A percentile compares a stretch with the other conserved stretches of the same genome.
phyloP scores from a whole-genome alignment of 257 asterid species.

The Gynochthodes officinalis region DNA sequence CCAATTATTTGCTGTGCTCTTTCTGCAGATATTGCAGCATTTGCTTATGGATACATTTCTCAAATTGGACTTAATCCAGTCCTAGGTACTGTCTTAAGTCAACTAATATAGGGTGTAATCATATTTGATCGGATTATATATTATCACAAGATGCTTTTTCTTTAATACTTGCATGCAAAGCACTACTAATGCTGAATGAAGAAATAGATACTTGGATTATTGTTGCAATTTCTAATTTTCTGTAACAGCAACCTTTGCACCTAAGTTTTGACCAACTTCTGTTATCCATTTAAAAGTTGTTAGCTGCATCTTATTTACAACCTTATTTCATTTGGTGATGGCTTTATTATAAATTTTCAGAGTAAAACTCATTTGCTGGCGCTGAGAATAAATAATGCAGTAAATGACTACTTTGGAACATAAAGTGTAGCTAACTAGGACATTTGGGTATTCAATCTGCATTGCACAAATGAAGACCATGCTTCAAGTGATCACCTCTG shows the following conservation, averaged over 20 bases:
- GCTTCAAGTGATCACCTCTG: not conserved
- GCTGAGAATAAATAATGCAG: not conserved
- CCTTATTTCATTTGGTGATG: not conserved
- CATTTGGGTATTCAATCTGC: not conserved
- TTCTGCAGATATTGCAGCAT: constrained; percentile 86
- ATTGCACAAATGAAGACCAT: not conserved
- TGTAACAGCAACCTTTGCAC: not conserved
- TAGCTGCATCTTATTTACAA: too few species aligned
- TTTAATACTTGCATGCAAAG: not conserved
- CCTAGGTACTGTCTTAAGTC: constrained; percentile 47
- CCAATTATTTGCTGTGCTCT: constrained; percentile 88
- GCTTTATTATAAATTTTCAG: not conserved
- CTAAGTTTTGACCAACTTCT: not conserved
- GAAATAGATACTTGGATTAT: not conserved
- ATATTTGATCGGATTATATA: too few species aligned
- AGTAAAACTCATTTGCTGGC: not conserved
- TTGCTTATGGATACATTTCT: constrained; percentile 69
- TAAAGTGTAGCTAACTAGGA: not conserved
- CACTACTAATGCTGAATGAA: not conserved
- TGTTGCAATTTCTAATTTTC: not conserved
- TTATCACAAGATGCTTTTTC: not conserved
- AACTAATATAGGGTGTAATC: not conserved
- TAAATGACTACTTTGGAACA: not conserved
- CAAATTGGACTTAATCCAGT: constrained; percentile 68
- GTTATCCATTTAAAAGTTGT: not conserved